These are phyloP conservation scores for Fusarium graminum DNA, from an alignment of 2,329 filamentous ascomycete genomes.

Conservation along the genomic window DNA sequence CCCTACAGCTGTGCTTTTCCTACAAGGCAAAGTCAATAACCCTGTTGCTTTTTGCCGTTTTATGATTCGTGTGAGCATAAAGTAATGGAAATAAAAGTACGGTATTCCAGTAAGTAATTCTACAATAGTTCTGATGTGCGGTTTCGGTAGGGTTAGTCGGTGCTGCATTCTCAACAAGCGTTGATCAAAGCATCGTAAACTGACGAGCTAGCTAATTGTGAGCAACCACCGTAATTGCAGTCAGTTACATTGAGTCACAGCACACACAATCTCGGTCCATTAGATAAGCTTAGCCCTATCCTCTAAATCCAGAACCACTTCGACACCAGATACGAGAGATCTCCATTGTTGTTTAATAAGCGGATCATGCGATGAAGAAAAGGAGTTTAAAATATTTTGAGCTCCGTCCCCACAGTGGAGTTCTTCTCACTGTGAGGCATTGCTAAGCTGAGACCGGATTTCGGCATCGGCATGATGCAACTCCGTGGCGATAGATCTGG, in stretches of 20 bases:
- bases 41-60: too few species aligned
- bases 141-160: too few species aligned
- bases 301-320: conserved; percentile 4
- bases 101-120: too few species aligned
- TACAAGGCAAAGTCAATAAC: too few species aligned
- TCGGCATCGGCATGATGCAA: conserved; percentile 23
- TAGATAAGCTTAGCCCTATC: conserved; percentile 5
- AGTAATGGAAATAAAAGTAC: too few species aligned
- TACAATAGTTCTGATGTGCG: too few species aligned
- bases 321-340: conserved; percentile 32
- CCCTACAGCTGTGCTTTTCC: too few species aligned
- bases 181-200: too few species aligned
- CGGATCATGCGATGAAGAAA: conserved; percentile 21
- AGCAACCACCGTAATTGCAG: conserved; percentile 4
- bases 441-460: conserved; percentile 24
- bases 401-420: conserved; percentile 11
- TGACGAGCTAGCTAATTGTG: background rate
- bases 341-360: conserved; percentile 28
- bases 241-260: background rate
- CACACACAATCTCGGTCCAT: conserved; percentile 16
- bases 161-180: too few species aligned
- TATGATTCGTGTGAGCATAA: too few species aligned
- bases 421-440: background rate
- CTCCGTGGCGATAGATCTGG: conserved; percentile 15
- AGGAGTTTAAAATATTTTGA: conserved; percentile 15